Evolutionary conservation across 257 asterid genomes (phyloP), one percentile per base, ranked within the genome.

Genomic region (Leonotis leonurus): DNA sequence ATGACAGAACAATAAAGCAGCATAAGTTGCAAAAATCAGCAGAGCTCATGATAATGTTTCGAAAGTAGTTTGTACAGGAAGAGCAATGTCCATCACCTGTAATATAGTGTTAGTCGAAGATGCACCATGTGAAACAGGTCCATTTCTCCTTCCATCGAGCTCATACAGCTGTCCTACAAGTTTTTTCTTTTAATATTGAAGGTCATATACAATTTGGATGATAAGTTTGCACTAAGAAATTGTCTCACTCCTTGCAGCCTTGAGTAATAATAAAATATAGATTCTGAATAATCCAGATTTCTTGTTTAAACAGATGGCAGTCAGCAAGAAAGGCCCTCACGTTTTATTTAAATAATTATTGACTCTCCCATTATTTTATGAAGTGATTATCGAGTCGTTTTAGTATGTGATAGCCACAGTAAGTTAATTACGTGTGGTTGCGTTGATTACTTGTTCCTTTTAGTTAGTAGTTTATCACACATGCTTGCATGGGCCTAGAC

Each of bases 71-170:
- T 4, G 44, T 22, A 29, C 32, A 54, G 58, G 43, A 13, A 60
- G 64, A 49, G 64, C 43, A 29, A 8, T 36, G 10, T 3, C 6
- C 13, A 40, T 51, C 60, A 88, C 96, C 92, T 77, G 78, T 43
- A 92, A 66, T 73, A 92, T 40, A 57, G 77, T 80, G 78, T 41
- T 25, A 32, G 91, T 57, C 52, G 97, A 80, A 54, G 99, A 85
- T 65, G 93, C 64, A 16, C 99, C 97, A 9, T 86, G 99, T 35
- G 86, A 71, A 62, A 92, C 77, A 53, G 99, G 94, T 56, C 84
- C 95, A 0, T 91, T 79, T 76, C 70, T 85, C 82, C 95, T 76
- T 70, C 99, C 99, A 44, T 89, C 99, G 50, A 92, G 97, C 85
- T 92, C 99, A 39, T 75, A 89, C 17, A 92, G 84, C 72, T 83